Evolutionary conservation across 306 rosid genomes (phyloP).

Genomic region (Quercus berberidifolia): DNA sequence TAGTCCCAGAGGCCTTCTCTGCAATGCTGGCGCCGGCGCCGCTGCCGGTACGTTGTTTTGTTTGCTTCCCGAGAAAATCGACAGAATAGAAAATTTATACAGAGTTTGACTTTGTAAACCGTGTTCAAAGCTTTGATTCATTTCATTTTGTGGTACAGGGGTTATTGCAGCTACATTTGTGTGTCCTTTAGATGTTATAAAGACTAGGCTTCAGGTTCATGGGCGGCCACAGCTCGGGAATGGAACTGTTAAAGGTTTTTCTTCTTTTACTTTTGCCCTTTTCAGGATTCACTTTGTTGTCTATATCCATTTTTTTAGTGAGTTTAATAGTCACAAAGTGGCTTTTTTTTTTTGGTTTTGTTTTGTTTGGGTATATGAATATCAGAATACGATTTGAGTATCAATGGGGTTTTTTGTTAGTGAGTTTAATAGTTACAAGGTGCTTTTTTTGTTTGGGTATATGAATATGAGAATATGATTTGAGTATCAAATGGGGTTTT

Average conservation of each 20-base stretch:
- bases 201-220: conserved; percentile 85
- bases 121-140: neutral
- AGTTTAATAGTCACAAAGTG: neutral
- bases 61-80: neutral
- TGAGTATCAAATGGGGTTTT: neutral
- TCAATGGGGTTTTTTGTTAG: neutral
- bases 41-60: conserved; percentile 53
- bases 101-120: neutral
- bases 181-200: conserved; percentile 85
- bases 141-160: conserved; percentile 31
- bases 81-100: neutral
- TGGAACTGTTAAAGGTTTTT: conserved; percentile 42
- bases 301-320: neutral
- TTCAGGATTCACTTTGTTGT: neutral
- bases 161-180: conserved; percentile 82
- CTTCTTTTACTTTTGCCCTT: neutral
- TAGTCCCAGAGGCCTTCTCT: conserved; percentile 49
- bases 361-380: neutral
- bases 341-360: neutral
- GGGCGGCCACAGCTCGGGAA: conserved; percentile 50
- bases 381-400: neutral
- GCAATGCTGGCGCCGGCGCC: conserved; percentile 73
- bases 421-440: no score
- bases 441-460: no score
- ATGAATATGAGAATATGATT: no score